A percentile compares a stretch with the other conserved stretches of the same genome.
phyloP scores from a whole-genome alignment of 345 rosid genomes.

The Eucalyptus polybractea region DNA sequence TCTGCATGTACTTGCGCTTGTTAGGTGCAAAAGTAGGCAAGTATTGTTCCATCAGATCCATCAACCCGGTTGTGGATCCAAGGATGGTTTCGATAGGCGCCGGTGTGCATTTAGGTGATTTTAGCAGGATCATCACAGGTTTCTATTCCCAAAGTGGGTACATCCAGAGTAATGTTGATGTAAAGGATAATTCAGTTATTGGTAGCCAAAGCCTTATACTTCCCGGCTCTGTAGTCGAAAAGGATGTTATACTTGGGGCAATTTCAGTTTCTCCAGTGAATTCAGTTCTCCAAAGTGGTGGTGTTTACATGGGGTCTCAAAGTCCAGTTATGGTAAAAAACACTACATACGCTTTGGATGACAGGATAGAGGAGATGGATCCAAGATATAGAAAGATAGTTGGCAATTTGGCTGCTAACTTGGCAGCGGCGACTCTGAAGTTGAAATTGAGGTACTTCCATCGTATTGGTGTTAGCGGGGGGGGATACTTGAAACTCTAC shows the following conservation, averaged over 20 bases:
- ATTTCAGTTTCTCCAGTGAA: constrained; percentile 48
- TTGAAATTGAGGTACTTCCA: constrained; percentile 59
- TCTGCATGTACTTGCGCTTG: constrained; percentile 39
- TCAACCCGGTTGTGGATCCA: constrained; percentile 46
- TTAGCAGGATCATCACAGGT: constrained; percentile 2
- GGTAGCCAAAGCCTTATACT: constrained; percentile 57
- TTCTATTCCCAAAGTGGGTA: constrained; percentile 26
- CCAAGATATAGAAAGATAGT: constrained; percentile 45
- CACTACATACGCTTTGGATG: constrained; percentile 46
- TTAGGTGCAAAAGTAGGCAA: constrained; percentile 43
- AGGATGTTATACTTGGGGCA: constrained; percentile 51
- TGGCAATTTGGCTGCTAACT: constrained; percentile 42
- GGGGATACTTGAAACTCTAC: constrained; percentile 34
- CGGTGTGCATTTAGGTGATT: constrained; percentile 66
- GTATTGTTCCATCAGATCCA: constrained; percentile 53
- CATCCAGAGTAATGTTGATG: constrained; percentile 14
- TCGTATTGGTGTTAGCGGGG: constrained; percentile 46
- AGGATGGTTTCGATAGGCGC: constrained; percentile 20
- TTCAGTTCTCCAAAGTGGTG: constrained; percentile 38
- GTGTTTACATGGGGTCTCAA: constrained; percentile 51
- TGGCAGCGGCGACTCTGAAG: constrained; percentile 48
- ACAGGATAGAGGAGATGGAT: constrained; percentile 71
- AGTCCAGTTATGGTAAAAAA: constrained; percentile 50
- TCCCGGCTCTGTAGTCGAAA: constrained; percentile 35
- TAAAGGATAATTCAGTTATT: constrained; percentile 43